Conservation (phyloP, 169 alveolate genomes). For the Eimeria sp. region DNA sequence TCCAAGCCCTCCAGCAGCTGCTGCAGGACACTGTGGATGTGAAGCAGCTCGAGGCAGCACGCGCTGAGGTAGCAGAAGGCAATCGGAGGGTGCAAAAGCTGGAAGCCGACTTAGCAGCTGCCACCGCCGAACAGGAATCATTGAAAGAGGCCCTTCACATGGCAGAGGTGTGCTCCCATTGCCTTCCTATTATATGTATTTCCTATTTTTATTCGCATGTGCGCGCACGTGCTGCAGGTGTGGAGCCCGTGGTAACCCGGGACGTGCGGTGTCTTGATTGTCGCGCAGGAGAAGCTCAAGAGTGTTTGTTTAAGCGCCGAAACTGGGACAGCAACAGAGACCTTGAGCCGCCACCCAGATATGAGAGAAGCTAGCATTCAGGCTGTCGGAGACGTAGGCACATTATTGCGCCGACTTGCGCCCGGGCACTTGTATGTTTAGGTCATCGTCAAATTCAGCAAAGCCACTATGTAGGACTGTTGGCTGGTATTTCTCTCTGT, state of each 20-base stretch:
- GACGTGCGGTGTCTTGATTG: neutral
- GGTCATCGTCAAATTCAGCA: neutral
- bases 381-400: constrained; percentile 41
- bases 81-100: constrained; percentile 55
- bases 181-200: neutral
- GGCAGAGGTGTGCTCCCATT: constrained; percentile 26
- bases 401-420: neutral
- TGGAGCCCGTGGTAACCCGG: neutral
- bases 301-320: neutral
- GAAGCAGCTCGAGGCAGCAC: constrained; percentile 71
- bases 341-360: constrained; percentile 22
- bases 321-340: constrained; percentile 1
- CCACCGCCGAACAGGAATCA: constrained; percentile 12
- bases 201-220: neutral
- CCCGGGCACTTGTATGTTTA: neutral
- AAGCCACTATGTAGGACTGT: neutral
- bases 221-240: neutral
- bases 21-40: constrained; percentile 72
- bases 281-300: constrained; percentile 19
- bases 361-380: constrained; percentile 30
- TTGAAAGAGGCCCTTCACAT: neutral
- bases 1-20: constrained; percentile 72
- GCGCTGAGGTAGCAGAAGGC: constrained; percentile 64
- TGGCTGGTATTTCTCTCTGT: neutral
- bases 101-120: constrained; percentile 35